Evolutionary conservation across 495 filamentous ascomycete species (phyloP), one percentile per base, ranked within the genome.

Genomic region (Podospora sp.): DNA sequence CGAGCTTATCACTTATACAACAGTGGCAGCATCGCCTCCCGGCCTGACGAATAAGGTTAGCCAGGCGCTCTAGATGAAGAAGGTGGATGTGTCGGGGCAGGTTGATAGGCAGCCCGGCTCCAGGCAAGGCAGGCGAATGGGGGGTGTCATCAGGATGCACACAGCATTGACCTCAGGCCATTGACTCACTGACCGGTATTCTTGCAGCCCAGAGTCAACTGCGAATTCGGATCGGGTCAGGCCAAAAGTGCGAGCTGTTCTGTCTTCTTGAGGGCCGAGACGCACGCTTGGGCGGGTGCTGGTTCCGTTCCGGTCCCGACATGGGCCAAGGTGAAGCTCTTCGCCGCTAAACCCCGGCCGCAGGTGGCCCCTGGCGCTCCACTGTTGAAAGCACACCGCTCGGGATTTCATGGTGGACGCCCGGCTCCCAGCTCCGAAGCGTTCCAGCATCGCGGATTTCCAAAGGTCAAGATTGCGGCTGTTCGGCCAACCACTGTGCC

Each of bases 41-140:
- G 27, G 27, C 56, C 56, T 59, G 56, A 33, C 56, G 56, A n/a
- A 59, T 59, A n/a, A 59, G 56, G 56, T 26, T 33, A 27, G 26
- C 9, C 16, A 22, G 3, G 1, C 26, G 6, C 26, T 33, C 26
- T 22, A 4, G 18, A 59, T 33, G 9, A 22, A 59, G 56, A 33
- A 59, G 56, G 56, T 22, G 24, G 52, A 5, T n/a, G 50, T n/a
- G 16, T 53, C n/a, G 6, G 5, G 16, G 20, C n/a, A 55, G 20
- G 24, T 11, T n/a, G 16, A 46, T 18, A 18, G 40, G 52, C 52
- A 24, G 22, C 21, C n/a, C 52, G 14, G 2, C 20, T 55, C 9
- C 9, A 55, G 52, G 52, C 52, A 22, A 22, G 20, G 7, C 2
- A 24, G n/a, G 21, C 24, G 52, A 26, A 6, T 55, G n/a, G 21